Evolutionary conservation across 345 rosid genomes (phyloP), one percentile per base, ranked within the genome.

Genomic region (Litchi chinensis): DNA sequence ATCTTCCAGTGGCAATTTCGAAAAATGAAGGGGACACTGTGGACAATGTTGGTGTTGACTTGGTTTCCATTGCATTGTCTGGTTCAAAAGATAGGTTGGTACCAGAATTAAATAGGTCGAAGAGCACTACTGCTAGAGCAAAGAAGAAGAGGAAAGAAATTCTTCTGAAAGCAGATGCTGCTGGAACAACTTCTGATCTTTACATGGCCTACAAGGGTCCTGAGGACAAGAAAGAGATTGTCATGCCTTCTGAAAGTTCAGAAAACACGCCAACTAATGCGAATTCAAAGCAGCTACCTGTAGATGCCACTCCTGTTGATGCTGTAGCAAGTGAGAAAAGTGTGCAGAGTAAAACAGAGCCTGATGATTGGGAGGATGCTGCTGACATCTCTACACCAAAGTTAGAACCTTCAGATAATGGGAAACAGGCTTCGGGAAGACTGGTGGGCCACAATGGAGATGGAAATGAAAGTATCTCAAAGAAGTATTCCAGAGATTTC

Each of bases 311-410:
- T 65, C 81, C 59, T 74, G 84, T 70, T 66, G 87, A 77, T 54
- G 76, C 83, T 65, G 76, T 44, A 24, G 77, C 73, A 22, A 81
- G 83, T 18, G 86, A 85, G 68, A 85, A 79, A 63, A 76, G 71
- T 72, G 83, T 77, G 68, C 82, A 79, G 69, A 79, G 77, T 78
- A 94, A 92, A 82, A 78, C 86, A 63, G 99, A 97, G 82, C 93
- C 86, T 13, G 98, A 94, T 85, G 95, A 97, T 85, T 97, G 99
- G 98, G 98, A 97, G 84, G 97, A 94, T 91, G 98, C 92, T 75
- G 97, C 93, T 15, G 99, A 94, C 75, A 82, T 91, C 40, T 93
- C 97, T 26, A 87, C 97, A 10, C 92, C 98, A 69, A 93, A 93
- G 74, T 72, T 97, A 87, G 95, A 88, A 84, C 60, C 87, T 80